These are phyloP conservation scores for Vigna radiata DNA, from an alignment of 306 rosid genomes.

Conservation along the genomic window DNA sequence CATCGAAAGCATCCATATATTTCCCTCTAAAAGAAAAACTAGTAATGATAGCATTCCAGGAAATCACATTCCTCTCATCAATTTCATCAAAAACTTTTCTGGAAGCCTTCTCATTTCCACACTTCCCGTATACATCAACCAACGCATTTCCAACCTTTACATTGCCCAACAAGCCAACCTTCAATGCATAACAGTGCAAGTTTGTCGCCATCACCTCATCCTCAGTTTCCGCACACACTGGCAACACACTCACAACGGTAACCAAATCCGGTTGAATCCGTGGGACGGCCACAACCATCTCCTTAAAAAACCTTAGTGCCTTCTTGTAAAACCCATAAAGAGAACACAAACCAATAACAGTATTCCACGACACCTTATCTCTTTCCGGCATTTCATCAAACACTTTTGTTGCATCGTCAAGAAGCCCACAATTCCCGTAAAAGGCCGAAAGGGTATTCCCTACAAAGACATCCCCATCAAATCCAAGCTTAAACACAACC, in stretches of 20 bases:
- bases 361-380: constrained; percentile 86
- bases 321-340: constrained; percentile 53
- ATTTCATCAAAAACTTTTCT: constrained; percentile 74
- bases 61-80: constrained; percentile 71
- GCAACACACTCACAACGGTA: constrained; percentile 65
- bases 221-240: constrained; percentile 65
- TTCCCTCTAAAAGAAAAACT: constrained; percentile 67
- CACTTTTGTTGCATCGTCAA: constrained; percentile 56
- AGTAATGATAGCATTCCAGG: constrained; percentile 83
- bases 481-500: constrained; percentile 65
- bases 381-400: constrained; percentile 82
- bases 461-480: constrained; percentile 70
- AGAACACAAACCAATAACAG: constrained; percentile 66
- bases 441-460: constrained; percentile 76
- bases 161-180: constrained; percentile 70
- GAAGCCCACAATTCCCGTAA: constrained; percentile 62
- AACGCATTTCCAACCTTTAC: constrained; percentile 69
- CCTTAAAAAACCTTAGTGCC: constrained; percentile 54
- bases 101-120: constrained; percentile 66
- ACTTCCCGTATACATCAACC: constrained; percentile 85
- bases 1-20: constrained; percentile 56
- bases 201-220: constrained; percentile 57
- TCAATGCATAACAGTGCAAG: constrained; percentile 73
- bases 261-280: constrained; percentile 65
- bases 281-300: constrained; percentile 51